Evolutionary conservation across 768 basidiomycete genomes (phyloP).

Genomic region (Boletus insuetus): DNA sequence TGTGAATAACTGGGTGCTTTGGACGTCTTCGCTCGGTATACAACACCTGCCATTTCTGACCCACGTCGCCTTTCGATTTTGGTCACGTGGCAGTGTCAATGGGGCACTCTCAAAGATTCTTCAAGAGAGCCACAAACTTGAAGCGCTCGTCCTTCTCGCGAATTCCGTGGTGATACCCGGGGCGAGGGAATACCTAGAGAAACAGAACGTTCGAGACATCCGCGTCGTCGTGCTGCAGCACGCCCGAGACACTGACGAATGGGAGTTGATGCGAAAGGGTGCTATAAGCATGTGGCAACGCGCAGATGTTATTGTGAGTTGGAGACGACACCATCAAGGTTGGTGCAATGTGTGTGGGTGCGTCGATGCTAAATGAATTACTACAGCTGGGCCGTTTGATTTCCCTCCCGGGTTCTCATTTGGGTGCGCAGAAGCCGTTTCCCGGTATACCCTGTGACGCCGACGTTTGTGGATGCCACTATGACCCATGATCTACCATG

Average conservation of each 20-base stretch:
- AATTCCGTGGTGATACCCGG: slow-evolving; percentile 3
- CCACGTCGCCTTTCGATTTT: slow-evolving; percentile 15
- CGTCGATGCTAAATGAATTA: background rate
- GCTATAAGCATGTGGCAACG: slow-evolving; percentile 14
- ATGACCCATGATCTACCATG: too few relatives aligned
- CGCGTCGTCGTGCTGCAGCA: slow-evolving; percentile 18
- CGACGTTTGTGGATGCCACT: too few relatives aligned
- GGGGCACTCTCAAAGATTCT: slow-evolving; percentile 5
- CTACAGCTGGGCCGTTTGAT: slow-evolving; percentile 13
- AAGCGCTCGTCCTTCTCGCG: slow-evolving; percentile 9
- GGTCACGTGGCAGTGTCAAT: slow-evolving; percentile 11
- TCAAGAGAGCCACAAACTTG: background rate
- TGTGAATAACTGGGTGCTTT: slow-evolving; percentile 19
- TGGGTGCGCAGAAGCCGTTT: background rate
- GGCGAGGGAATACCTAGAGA: slow-evolving; percentile 8
- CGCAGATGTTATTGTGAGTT: slow-evolving; percentile 9
- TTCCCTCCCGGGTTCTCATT: slow-evolving; percentile 1
- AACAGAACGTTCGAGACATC: slow-evolving; percentile 3
- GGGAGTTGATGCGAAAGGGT: slow-evolving; percentile 11
- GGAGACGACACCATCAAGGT: slow-evolving; percentile 12
- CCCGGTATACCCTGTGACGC: background rate
- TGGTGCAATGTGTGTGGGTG: background rate
- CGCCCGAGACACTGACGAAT: slow-evolving; percentile 9
- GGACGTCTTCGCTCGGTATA: slow-evolving; percentile 17
- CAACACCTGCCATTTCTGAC: slow-evolving; percentile 12